Evolutionary conservation across 305 asterid genomes (phyloP).

Genomic region (Fraxinus baroniana): DNA sequence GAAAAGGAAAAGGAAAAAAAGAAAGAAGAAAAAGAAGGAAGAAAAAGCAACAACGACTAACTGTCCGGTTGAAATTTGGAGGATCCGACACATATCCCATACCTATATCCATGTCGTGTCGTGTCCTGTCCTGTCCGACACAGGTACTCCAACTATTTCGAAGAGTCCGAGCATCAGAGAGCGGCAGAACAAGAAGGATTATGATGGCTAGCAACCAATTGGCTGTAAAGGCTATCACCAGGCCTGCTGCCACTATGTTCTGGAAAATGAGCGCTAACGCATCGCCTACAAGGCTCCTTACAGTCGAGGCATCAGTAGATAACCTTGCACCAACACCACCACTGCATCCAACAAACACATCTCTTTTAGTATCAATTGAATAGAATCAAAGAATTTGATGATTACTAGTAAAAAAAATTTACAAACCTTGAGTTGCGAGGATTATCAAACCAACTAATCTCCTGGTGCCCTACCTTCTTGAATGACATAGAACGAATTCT

Average conservation of each 20-base stretch:
- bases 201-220: conserved; percentile 37
- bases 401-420: neutral
- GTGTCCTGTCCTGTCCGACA: too few relatives aligned
- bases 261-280: conserved; percentile 45
- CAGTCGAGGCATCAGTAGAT: conserved; percentile 48
- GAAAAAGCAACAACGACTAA: too few relatives aligned
- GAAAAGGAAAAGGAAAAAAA: too few relatives aligned
- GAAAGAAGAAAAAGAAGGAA: too few relatives aligned
- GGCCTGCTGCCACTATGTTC: conserved; percentile 36
- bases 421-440: conserved; percentile 79
- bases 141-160: too few relatives aligned
- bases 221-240: conserved; percentile 39
- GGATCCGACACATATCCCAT: too few relatives aligned
- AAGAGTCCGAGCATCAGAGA: too few relatives aligned
- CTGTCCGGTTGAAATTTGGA: too few relatives aligned
- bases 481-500: conserved; percentile 67
- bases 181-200: too few relatives aligned
- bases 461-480: conserved; percentile 68
- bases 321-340: conserved; percentile 60
- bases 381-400: neutral
- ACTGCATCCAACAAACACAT: conserved; percentile 27
- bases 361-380: neutral
- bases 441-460: conserved; percentile 84
- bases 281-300: conserved; percentile 46
- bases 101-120: too few relatives aligned